These are phyloP conservation scores for Venturiaceae sp. DNA, from an alignment of 2,329 filamentous ascomycete species.

Conservation along the genomic window DNA sequence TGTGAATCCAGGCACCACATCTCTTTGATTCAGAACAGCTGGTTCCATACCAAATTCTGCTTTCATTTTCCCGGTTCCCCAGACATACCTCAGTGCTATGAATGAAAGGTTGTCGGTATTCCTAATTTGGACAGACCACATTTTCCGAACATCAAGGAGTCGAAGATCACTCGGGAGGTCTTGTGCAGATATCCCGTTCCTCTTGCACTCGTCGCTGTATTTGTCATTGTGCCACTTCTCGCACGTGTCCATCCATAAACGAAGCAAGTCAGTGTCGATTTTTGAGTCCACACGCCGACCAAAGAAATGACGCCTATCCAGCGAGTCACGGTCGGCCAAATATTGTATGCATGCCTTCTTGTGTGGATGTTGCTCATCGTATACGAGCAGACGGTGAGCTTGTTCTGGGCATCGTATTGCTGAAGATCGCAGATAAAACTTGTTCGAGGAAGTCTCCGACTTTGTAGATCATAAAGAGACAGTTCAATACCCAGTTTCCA, in stretches of 20 bases:
- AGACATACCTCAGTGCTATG: slow-evolving; percentile 9
- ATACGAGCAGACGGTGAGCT: too few relatives aligned
- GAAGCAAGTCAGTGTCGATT: not conserved
- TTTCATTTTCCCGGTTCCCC: not conserved
- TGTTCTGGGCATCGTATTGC: too few relatives aligned
- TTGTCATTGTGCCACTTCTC: not conserved
- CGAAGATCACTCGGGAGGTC: not conserved
- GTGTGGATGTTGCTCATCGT: too few relatives aligned
- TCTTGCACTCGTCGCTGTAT: not conserved
- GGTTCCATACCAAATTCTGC: too few relatives aligned
- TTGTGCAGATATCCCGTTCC: not conserved
- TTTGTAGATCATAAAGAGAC: too few relatives aligned
- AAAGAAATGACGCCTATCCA: not conserved
- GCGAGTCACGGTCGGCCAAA: not conserved
- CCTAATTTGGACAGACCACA: too few relatives aligned
- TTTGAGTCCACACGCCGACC: not conserved
- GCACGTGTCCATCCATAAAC: not conserved
- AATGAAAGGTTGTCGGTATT: slow-evolving; percentile 3
- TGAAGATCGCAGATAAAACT: too few relatives aligned
- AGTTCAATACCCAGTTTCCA: too few relatives aligned
- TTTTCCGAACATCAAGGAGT: too few relatives aligned
- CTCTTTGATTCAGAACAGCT: too few relatives aligned
- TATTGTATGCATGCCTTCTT: too few relatives aligned
- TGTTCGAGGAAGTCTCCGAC: too few relatives aligned
- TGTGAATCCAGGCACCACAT: not conserved